These are phyloP conservation scores for Nothopassalora personata DNA, from an alignment of 2,329 filamentous ascomycete species.

Conservation along the genomic window DNA sequence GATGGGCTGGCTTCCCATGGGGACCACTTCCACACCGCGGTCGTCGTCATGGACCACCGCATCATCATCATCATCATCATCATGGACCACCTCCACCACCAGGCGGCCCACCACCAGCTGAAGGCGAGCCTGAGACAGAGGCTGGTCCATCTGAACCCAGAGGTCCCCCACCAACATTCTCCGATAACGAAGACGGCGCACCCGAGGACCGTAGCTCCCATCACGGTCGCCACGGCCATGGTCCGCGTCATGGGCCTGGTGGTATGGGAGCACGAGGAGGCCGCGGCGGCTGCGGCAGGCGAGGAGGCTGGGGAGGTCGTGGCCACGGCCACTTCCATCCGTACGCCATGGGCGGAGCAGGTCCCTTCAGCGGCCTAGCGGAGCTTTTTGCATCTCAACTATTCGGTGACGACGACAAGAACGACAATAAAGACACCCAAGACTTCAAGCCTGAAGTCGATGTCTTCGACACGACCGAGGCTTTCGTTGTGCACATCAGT, in stretches of 20 bases:
- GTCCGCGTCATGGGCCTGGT: conserved; percentile 24
- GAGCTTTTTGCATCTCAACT: conserved; percentile 34
- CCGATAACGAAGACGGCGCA: conserved; percentile 12
- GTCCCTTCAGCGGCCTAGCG: conserved; percentile 28
- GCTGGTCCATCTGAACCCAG: conserved; percentile 22
- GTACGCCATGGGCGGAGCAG: conserved; percentile 17
- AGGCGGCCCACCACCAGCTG: conserved; percentile 10
- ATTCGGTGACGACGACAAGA: conserved; percentile 31
- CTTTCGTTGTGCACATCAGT: conserved; percentile 66
- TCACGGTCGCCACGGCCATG: conserved; percentile 17
- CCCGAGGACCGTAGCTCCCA: conserved; percentile 15
- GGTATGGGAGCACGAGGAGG: conserved; percentile 4
- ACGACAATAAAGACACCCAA: conserved; percentile 39
- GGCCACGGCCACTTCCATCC: conserved; percentile 19
- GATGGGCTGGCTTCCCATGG: conserved; percentile 36
- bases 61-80: conserved; percentile 12
- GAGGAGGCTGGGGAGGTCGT: conserved; percentile 24
- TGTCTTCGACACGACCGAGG: conserved; percentile 62
- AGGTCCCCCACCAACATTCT: conserved; percentile 21
- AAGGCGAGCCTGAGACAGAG: conserved; percentile 13
- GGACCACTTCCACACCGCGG: conserved; percentile 28
- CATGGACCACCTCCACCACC: conserved; percentile 17
- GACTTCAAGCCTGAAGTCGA: conserved; percentile 64
- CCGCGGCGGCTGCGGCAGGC: conserved; percentile 20
- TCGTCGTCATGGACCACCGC: conserved; percentile 26